Evolutionary conservation across 2,329 filamentous ascomycete genomes (phyloP).

Genomic region (Trichoderma cornu-damae): DNA sequence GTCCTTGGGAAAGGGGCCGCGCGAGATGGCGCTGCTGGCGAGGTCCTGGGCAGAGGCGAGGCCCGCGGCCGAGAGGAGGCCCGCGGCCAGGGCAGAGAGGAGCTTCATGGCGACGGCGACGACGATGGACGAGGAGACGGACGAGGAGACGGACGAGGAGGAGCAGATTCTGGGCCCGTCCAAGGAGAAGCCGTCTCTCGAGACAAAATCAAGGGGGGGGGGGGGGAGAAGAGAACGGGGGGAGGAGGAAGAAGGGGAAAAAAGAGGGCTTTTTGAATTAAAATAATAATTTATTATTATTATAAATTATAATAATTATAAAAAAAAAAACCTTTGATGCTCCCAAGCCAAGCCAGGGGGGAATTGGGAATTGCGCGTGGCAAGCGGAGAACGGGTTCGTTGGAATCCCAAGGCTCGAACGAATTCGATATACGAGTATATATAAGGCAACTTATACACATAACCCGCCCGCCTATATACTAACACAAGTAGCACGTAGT

Average conservation of each 20-base stretch:
- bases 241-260: background rate
- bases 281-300: too few species aligned
- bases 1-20: conserved; percentile 37
- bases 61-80: conserved; percentile 21
- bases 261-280: background rate
- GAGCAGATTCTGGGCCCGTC: background rate
- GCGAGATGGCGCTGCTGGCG: conserved; percentile 30
- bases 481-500: too few species aligned
- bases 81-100: conserved; percentile 23
- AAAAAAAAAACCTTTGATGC: background rate
- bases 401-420: background rate
- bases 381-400: conserved; percentile 10
- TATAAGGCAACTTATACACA: too few species aligned
- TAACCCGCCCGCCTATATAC: too few species aligned
- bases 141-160: background rate
- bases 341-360: background rate
- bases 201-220: background rate
- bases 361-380: conserved; percentile 6
- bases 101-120: conserved; percentile 29
- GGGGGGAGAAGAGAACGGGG: background rate
- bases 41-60: conserved; percentile 25
- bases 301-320: too few species aligned
- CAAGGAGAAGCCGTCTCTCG: background rate
- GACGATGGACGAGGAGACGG: background rate
- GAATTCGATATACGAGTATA: too few species aligned